Percentiles rank a stretch among this genome's conserved stretches.
Evolutionary conservation across 2,329 filamentous ascomycete genomes (phyloP).

Genomic region (Colletotrichum gloeosporioides): DNA sequence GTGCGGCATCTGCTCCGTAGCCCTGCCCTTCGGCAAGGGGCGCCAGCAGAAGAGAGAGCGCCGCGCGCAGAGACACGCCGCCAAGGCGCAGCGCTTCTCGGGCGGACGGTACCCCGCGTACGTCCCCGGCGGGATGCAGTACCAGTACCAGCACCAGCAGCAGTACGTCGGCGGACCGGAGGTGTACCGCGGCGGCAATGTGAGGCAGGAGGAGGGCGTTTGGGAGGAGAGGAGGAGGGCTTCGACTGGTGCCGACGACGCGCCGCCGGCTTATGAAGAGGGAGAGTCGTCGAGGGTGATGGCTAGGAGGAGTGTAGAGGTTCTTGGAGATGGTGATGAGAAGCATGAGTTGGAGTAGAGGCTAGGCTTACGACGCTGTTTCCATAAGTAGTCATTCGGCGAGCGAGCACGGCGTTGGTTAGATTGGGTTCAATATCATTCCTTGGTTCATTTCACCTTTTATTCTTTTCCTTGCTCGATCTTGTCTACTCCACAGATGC

Average conservation of each 20-base stretch:
- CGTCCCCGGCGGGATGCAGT: background rate
- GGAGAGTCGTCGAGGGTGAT: background rate
- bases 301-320: constrained; percentile 4
- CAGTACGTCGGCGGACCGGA: background rate
- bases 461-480: background rate
- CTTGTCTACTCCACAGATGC: constrained; percentile 18
- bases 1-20: constrained; percentile 16
- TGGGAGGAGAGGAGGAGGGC: background rate
- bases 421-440: background rate
- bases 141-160: background rate
- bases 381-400: background rate
- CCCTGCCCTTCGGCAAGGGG: constrained; percentile 6
- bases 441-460: constrained; percentile 5
- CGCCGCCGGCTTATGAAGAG: constrained; percentile 16
- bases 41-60: constrained; percentile 17
- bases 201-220: background rate
- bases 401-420: constrained; percentile 3
- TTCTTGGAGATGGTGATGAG: background rate
- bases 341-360: background rate
- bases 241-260: background rate
- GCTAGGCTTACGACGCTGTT: background rate
- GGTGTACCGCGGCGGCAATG: no score
- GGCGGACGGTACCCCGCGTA: background rate
- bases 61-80: background rate
- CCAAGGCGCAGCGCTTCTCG: constrained; percentile 3